Evolutionary conservation across 495 filamentous ascomycete species (phyloP).

Genomic region (Talaromyces adpressus): DNA sequence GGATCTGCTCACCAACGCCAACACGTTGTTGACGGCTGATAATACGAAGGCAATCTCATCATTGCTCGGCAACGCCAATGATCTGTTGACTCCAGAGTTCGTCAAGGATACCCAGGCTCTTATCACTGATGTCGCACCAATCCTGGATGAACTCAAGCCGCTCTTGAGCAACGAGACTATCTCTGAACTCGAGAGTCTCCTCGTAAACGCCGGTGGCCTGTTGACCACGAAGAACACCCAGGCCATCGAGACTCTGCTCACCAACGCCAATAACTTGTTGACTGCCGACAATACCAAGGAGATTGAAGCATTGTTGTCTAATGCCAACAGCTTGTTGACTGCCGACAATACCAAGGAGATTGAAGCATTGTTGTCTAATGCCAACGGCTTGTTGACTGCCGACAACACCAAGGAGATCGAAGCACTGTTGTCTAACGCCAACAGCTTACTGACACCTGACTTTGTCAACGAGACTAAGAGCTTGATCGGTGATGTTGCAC

Average conservation of each 20-base stretch:
- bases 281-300: conserved; percentile 21
- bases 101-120: conserved; percentile 25
- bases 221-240: conserved; percentile 29
- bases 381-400: conserved; percentile 28
- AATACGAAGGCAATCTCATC: conserved; percentile 30
- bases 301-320: conserved; percentile 24
- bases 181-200: conserved; percentile 25
- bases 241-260: conserved; percentile 14
- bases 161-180: conserved; percentile 33
- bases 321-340: conserved; percentile 27
- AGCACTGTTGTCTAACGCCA: conserved; percentile 32
- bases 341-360: conserved; percentile 31
- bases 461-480: conserved; percentile 37
- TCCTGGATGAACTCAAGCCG: conserved; percentile 26
- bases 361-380: conserved; percentile 27
- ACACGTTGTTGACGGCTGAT: conserved; percentile 23
- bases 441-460: conserved; percentile 28
- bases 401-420: conserved; percentile 31
- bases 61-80: conserved; percentile 31
- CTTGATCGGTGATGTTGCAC: conserved; percentile 26
- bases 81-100: conserved; percentile 25
- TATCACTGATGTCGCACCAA: conserved; percentile 22
- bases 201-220: conserved; percentile 33
- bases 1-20: conserved; percentile 31
- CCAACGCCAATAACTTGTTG: conserved; percentile 16